A percentile compares a stretch with the other conserved stretches of the same genome.
Conservation (phyloP, 352 stramenopile genomes). For the Elongisporangium prolatum region DNA sequence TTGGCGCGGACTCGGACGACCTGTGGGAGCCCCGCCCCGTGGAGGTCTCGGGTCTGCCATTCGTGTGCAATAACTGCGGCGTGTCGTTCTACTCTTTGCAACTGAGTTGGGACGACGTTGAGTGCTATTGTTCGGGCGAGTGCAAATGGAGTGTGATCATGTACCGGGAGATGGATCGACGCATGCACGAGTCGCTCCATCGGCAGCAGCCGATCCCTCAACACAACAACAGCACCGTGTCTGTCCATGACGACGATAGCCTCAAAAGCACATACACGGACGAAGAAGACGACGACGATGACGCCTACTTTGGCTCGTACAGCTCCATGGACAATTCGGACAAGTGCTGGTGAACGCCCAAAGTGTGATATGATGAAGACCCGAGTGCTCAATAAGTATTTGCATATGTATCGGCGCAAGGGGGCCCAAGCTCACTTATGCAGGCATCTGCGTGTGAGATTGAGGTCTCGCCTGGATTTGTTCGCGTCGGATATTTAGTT, state of each 20-base stretch:
- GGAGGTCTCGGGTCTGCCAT: slow-evolving; percentile 56
- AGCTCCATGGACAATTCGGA: neutral
- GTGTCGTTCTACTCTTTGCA: slow-evolving; percentile 80
- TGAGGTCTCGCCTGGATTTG: neutral
- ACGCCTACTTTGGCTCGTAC: slow-evolving; percentile 3
- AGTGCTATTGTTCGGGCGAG: slow-evolving; percentile 84
- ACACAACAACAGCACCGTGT: neutral
- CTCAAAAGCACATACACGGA: slow-evolving; percentile 18
- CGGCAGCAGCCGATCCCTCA: neutral
- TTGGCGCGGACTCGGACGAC: slow-evolving; percentile 8
- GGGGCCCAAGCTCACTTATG: neutral
- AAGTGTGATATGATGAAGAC: neutral
- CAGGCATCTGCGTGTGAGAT: neutral
- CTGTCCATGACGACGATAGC: neutral
- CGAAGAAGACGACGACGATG: slow-evolving; percentile 13
- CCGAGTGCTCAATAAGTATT: neutral
- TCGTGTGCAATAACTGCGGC: slow-evolving; percentile 80
- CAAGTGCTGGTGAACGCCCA: neutral
- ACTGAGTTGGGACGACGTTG: slow-evolving; percentile 51
- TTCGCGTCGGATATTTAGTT: neutral
- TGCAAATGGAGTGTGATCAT: slow-evolving; percentile 89
- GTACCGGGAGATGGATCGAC: slow-evolving; percentile 78
- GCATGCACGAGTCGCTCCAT: slow-evolving; percentile 33
- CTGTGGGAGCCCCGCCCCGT: slow-evolving; percentile 7
- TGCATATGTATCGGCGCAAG: neutral